Percentiles rank a stretch among this genome's conserved stretches.
These are phyloP conservation scores for Salix exigua DNA, from an alignment of 345 rosid genomes.

Conservation along the genomic window DNA sequence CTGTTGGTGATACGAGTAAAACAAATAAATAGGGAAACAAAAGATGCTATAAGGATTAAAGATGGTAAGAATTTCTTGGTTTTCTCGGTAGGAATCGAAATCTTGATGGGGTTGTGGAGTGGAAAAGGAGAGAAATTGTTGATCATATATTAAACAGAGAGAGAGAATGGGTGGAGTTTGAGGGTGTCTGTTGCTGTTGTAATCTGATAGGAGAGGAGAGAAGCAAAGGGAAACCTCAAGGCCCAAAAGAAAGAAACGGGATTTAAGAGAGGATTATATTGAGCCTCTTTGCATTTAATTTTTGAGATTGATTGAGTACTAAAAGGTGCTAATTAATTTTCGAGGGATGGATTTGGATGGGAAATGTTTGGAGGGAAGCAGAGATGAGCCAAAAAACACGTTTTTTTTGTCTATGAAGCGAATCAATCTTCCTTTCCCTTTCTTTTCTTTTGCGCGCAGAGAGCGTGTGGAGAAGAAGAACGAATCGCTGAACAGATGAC, in stretches of 20 bases:
- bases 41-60: constrained; percentile 26
- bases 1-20: constrained; percentile 18
- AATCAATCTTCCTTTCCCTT: neutral
- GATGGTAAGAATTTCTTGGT: neutral
- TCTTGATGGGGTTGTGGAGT: constrained; percentile 18
- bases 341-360: neutral
- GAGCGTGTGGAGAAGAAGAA: neutral
- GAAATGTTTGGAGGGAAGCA: neutral
- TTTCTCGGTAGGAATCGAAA: constrained; percentile 37
- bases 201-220: neutral
- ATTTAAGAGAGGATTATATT: neutral
- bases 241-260: neutral
- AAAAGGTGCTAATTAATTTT: neutral
- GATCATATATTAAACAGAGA: constrained; percentile 12
- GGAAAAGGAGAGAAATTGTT: constrained; percentile 24
- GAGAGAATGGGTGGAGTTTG: neutral
- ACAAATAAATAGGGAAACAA: constrained; percentile 7
- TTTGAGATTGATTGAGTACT: neutral
- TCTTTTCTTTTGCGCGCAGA: neutral
- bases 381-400: neutral
- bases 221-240: neutral
- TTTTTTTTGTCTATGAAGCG: neutral
- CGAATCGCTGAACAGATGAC: neutral
- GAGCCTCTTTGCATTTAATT: neutral
- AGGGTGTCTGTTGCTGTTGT: neutral